Evolutionary conservation across 2,329 filamentous ascomycete genomes (phyloP), one percentile per base, ranked within the genome.

Genomic region (Aureobasidium melanogenum): DNA sequence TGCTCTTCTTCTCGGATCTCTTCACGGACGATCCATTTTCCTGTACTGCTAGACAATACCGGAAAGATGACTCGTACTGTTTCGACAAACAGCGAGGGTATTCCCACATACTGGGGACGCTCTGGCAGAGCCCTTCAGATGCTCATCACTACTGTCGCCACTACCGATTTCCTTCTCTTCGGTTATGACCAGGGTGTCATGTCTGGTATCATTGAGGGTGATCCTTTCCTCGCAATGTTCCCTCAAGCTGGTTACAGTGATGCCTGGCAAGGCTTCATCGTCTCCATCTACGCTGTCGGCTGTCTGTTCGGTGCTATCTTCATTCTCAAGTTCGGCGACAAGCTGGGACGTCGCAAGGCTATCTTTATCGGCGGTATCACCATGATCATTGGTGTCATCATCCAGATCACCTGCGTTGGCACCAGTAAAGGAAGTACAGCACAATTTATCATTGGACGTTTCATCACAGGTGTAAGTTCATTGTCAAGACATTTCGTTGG

Each of bases 61-160:
- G 56, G 43, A 58, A 59, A 48, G 32, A 59, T 48, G 56, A 50
- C 44, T 47, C 24, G 44, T 47, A 47, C 43, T 36, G 56, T 50
- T 32, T 30, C 56, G 36, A 59, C 24, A 28, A 59, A 59, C 56
- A 12, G 28, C n/a, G 62, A 69, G 62, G 66, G 68, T 55, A 64
- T 69, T 22, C 80, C 81, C 56, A 79, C 69, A 19, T 86, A 78
- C 69, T 80, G 82, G 70, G 84, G 84, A 71, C 75, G 87, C 63
- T 80, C 79, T 38, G 85, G 85, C 70, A 78, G 76, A 66, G 75
- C 74, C 39, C 77, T 88, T 58, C 82, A 80, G 19, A 67, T 85
- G 63, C 75, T 79, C 41, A 79, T 88, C 50, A 85, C 85, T 1
- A 78, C 80, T n/a, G 79, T 87, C 28, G 83, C 84, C 4, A 87